Conservation (phyloP, 2,329 filamentous ascomycete species). For the Hymenoscyphus linearis region DNA sequence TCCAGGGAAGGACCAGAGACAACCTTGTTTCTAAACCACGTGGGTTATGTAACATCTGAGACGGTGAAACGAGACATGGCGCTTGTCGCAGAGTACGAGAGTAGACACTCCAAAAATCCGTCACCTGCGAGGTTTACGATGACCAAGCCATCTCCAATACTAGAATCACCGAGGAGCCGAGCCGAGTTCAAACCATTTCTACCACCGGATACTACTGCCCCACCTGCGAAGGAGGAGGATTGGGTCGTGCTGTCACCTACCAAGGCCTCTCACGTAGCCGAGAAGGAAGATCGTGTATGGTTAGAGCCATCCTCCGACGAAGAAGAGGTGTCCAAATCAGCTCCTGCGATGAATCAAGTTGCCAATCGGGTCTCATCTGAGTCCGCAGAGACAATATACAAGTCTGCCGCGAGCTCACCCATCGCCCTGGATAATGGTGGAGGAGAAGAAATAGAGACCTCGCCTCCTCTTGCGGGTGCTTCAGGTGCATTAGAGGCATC, state of each 20-base stretch:
- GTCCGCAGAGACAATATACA: slow-evolving; percentile 40
- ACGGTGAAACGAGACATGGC: slow-evolving; percentile 27
- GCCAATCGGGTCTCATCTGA: slow-evolving; percentile 34
- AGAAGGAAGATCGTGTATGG: slow-evolving; percentile 28
- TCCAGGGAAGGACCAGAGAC: slow-evolving; percentile 11
- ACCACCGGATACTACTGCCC: slow-evolving; percentile 11
- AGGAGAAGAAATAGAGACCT: slow-evolving; percentile 29
- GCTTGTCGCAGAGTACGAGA: slow-evolving; percentile 28
- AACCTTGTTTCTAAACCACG: slow-evolving; percentile 6
- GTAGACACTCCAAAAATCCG: slow-evolving; percentile 23
- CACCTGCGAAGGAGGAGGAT: slow-evolving; percentile 24
- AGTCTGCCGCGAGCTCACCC: slow-evolving; percentile 43
- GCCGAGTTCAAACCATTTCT: slow-evolving; percentile 12
- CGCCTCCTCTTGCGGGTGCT: slow-evolving; percentile 19
- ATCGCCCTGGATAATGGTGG: slow-evolving; percentile 46
- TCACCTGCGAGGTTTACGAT: slow-evolving; percentile 8
- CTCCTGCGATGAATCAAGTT: slow-evolving; percentile 28
- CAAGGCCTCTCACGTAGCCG: slow-evolving; percentile 12
- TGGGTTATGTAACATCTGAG: slow-evolving; percentile 9
- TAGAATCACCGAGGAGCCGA: slow-evolving; percentile 19
- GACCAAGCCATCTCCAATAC: slow-evolving; percentile 9
- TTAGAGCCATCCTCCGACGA: slow-evolving; percentile 31
- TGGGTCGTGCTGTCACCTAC: slow-evolving; percentile 29
- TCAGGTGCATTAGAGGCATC: slow-evolving; percentile 30
- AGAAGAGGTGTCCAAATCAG: slow-evolving; percentile 22